A percentile compares a stretch with the other conserved stretches of the same genome.
These are phyloP conservation scores for Boletus subcaerulescens DNA, from an alignment of 768 basidiomycete species.

Conservation along the genomic window DNA sequence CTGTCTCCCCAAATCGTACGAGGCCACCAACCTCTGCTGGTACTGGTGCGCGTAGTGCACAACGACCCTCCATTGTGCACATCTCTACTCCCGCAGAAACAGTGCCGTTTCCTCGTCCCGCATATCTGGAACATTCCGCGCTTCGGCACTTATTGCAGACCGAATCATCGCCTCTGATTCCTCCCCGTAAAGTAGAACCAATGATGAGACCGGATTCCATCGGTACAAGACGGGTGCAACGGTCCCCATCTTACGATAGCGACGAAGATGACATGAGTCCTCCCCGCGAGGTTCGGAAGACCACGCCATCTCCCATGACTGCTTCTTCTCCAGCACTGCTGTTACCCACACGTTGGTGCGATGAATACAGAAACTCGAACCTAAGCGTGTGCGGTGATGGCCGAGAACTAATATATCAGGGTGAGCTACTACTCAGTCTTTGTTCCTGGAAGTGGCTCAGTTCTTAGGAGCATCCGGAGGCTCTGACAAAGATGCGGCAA, in stretches of 20 bases:
- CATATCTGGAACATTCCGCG: slow-evolving; percentile 75
- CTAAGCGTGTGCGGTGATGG: slow-evolving; percentile 69
- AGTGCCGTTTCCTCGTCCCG: slow-evolving; percentile 57
- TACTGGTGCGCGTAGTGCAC: slow-evolving; percentile 20
- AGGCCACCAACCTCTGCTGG: slow-evolving; percentile 45
- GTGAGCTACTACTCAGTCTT: slow-evolving; percentile 35
- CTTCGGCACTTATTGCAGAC: slow-evolving; percentile 68
- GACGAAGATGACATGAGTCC: slow-evolving; percentile 66
- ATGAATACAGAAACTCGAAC: slow-evolving; percentile 55
- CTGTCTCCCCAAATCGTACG: slow-evolving; percentile 44
- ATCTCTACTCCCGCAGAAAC: slow-evolving; percentile 30
- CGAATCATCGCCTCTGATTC: slow-evolving; percentile 36
- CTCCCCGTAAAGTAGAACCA: slow-evolving; percentile 39
- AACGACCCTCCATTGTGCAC: slow-evolving; percentile 29
- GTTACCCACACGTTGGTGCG: slow-evolving; percentile 78
- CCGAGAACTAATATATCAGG: slow-evolving; percentile 68
- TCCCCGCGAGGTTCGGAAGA: slow-evolving; percentile 38
- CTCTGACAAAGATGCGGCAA: slow-evolving; percentile 80
- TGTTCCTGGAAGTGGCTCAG: slow-evolving; percentile 2
- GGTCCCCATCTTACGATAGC: slow-evolving; percentile 52
- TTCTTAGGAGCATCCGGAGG: slow-evolving; percentile 47
- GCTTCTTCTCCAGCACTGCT: slow-evolving; percentile 42
- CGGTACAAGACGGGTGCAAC: slow-evolving; percentile 21
- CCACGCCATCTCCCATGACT: slow-evolving; percentile 20
- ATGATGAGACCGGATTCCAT: slow-evolving; percentile 20